Evolutionary conservation across 495 filamentous ascomycete genomes (phyloP), one percentile per base, ranked within the genome.

Genomic region (Lasiosphaeria ovina): DNA sequence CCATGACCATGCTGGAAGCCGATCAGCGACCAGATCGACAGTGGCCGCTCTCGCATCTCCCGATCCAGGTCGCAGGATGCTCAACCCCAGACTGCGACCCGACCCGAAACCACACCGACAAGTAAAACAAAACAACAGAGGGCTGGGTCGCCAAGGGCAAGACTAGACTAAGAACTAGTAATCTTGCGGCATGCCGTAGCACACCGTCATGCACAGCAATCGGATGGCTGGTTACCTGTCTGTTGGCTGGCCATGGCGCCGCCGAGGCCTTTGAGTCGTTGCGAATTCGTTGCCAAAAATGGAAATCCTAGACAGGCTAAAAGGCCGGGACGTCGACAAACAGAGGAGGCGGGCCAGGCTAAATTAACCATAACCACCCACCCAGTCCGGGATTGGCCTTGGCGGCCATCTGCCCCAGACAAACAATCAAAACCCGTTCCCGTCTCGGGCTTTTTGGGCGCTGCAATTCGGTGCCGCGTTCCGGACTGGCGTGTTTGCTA

Each of bases 221-320:
- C 44, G 12, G 34, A 9, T 57, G 54, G 54, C 6, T 57, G 54
- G 40, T 16, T 5, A 47, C 49, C 40, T 48, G 14, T 35, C 44
- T 35, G 10, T 14, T 45, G 40, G 16, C 11, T 9, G 54, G 32
- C 34, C 31, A 40, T 45, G 36, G 36, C 5, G 54, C 16, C 54
- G 31, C 38, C 54, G 24, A 55, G 42, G 35, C 33, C 33, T 33
- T 45, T 33, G 32, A 24, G 35, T 47, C 54, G 36, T 44, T 48
- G 31, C 48, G 9, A 32, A 32, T 12, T 14, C 40, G 40, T 35
- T 45, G 54, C 38, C 40, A 57, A 57, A 31, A 24, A 14, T 57
- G 54, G 24, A 57, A 57, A 34, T 44, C 17, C 54, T 31, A 24
- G 36, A 56, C n/a, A 56, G 54, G 54, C 54, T 56, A 56, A 56